A percentile compares a stretch with the other conserved stretches of the same genome.
phyloP scores from a whole-genome alignment of 2,329 filamentous ascomycete species.

The Arthroderma sp. region DNA sequence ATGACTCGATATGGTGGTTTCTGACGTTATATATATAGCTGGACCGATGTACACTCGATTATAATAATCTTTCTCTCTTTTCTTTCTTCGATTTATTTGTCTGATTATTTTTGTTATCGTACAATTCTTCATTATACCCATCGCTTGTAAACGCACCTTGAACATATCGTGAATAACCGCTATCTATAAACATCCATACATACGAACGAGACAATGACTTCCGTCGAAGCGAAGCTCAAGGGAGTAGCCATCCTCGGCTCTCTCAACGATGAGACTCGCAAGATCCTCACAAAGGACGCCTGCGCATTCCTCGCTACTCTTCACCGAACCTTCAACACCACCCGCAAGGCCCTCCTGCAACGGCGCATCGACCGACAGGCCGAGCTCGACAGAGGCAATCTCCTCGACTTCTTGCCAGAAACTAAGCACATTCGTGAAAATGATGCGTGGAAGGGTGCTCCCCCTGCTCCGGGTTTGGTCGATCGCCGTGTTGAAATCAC shows the following conservation, averaged over 20 bases:
- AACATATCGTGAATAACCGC: too few relatives aligned
- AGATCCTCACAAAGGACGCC: conserved; percentile 84
- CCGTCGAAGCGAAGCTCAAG: conserved; percentile 64
- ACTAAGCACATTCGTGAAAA: conserved; percentile 92
- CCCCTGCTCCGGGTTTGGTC: conserved; percentile 79
- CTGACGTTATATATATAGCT: too few relatives aligned
- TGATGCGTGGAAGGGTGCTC: conserved; percentile 81
- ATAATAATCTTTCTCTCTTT: too few relatives aligned
- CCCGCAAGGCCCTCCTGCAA: conserved; percentile 77
- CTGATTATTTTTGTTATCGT: too few relatives aligned
- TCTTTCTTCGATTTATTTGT: too few relatives aligned
- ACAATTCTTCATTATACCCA: too few relatives aligned
- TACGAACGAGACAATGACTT: conserved; percentile 43
- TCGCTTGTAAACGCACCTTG: too few relatives aligned
- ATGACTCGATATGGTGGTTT: too few relatives aligned
- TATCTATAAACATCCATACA: neutral
- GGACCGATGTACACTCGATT: too few relatives aligned
- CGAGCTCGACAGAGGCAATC: conserved; percentile 76
- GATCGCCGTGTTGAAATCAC: conserved; percentile 96
- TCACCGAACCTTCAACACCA: conserved; percentile 85
- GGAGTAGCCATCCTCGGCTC: conserved; percentile 76
- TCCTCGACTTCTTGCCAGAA: conserved; percentile 91
- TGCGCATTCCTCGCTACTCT: conserved; percentile 85
- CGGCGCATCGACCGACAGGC: conserved; percentile 75
- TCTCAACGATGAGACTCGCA: conserved; percentile 64